Base-by-base conservation (phyloP, 2,329 filamentous ascomycete species). In the Cercospora sp. region DNA sequence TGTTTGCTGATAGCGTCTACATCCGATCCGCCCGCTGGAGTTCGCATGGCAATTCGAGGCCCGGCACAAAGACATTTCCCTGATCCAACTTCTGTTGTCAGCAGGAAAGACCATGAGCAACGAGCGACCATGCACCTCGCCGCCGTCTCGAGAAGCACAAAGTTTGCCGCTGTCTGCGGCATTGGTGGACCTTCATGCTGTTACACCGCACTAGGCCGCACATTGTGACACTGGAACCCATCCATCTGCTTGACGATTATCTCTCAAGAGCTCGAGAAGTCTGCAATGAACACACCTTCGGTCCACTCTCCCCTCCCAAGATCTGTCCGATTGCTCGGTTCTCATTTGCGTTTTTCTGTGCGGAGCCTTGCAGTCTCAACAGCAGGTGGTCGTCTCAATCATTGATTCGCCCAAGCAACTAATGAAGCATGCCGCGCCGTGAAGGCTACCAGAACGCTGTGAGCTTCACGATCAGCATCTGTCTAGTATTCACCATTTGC, bases 401-500 rank as follows among this genome's bases (percentile, higher is more conserved):
- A n/a, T 63, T 37, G 58, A n/a, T 28, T 30, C 49, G 26, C 24
- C 12, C 49, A 55, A 30, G 49, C 49, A 55, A 16, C 6, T 28
- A n/a, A 21, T 40, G n/a, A 63, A 70, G 59, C 26, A 74, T 75
- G 74, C 71, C 74, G 51, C 69, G 64, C 32, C 70, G 70, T 40
- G 64, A 74, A 53, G 75, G 74, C 26, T 74, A 73, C 65, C 65
- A 71, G 61, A 73, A 76, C 37, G 70, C 71, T 3, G 63, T 75
- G 67, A 74, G 70, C 43, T 75, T 77, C 51, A 73, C 75, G 21
- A 71, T 77, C 67, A 77, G 73, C 62, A 71, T 78, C n/a, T 77
- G 75, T 64, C 71, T 78, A 32, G 72, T 72, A 43, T 77, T 77
- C 60, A 77, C 74, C 28, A 65, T 76, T 10, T 75, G 72, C 70